These are phyloP conservation scores for Eucalyptus regnans DNA, from an alignment of 345 rosid species.

Conservation along the genomic window DNA sequence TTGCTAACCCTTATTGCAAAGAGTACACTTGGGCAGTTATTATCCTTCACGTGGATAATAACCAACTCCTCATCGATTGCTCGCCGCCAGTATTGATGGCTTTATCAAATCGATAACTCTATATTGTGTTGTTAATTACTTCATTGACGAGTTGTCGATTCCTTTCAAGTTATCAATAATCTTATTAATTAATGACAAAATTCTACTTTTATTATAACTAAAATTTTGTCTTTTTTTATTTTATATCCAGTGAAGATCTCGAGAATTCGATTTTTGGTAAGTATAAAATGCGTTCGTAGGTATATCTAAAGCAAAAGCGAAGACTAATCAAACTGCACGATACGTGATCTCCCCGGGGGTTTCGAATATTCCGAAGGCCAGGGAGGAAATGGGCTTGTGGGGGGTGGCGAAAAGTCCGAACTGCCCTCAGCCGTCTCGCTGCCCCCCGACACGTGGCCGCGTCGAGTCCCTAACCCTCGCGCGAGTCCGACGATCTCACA, in stretches of 20 bases:
- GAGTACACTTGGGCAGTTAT: too few species aligned
- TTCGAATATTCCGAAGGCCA: neutral
- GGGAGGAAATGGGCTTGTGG: neutral
- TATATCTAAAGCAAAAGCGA: neutral
- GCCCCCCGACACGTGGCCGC: neutral
- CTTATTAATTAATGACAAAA: accelerated
- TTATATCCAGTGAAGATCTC: neutral
- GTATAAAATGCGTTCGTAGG: neutral
- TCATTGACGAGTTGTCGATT: too few species aligned
- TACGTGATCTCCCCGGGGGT: neutral
- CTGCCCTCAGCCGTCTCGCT: neutral
- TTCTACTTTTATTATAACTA: accelerated
- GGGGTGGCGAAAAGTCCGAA: neutral
- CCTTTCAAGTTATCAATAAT: accelerated
- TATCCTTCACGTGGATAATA: too few species aligned
- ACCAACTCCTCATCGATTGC: accelerated
- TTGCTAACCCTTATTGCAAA: neutral
- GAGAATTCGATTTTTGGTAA: neutral
- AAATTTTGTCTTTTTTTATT: too few species aligned
- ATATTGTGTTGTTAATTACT: accelerated
- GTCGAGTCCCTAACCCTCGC: neutral
- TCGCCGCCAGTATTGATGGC: accelerated
- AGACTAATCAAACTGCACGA: neutral
- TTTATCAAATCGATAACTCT: too few species aligned
- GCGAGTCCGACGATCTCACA: neutral